phyloP scores from a whole-genome alignment of 305 asterid species.

The Euphrasia arctica region DNA sequence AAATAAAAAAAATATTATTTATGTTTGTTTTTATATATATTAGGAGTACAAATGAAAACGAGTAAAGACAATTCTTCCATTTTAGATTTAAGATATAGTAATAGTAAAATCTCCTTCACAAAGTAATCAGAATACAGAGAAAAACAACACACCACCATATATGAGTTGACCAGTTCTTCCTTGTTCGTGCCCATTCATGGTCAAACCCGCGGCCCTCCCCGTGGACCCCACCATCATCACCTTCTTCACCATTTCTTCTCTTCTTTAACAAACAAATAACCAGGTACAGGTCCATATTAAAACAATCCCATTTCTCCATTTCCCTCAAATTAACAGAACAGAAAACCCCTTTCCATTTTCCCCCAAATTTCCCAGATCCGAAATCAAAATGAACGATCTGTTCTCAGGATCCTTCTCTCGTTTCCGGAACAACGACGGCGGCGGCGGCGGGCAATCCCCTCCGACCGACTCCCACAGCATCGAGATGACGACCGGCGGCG shows the following conservation, averaged over 20 bases:
- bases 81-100: too few species aligned
- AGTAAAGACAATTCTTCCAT: not conserved
- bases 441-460: conserved; percentile 19
- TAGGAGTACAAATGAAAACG: not conserved
- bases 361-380: not conserved
- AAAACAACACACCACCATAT: not conserved
- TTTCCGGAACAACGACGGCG: conserved; percentile 26
- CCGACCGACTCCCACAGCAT: conserved; percentile 35
- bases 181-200: not conserved
- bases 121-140: too few species aligned
- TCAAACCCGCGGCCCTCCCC: not conserved
- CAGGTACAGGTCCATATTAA: not conserved
- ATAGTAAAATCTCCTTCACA: too few species aligned
- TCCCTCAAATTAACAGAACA: not conserved
- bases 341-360: not conserved
- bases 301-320: not conserved
- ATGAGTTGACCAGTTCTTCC: not conserved
- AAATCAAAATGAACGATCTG: conserved; percentile 33
- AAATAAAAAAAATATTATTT: too few species aligned
- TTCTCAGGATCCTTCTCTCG: conserved; percentile 45
- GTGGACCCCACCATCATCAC: not conserved
- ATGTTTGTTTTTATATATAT: too few species aligned
- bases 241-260: not conserved
- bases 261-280: not conserved
- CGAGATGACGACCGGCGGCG: conserved; percentile 62